Evolutionary conservation across 805 yeast genomes (phyloP).

Genomic region (Lachancea cidri): DNA sequence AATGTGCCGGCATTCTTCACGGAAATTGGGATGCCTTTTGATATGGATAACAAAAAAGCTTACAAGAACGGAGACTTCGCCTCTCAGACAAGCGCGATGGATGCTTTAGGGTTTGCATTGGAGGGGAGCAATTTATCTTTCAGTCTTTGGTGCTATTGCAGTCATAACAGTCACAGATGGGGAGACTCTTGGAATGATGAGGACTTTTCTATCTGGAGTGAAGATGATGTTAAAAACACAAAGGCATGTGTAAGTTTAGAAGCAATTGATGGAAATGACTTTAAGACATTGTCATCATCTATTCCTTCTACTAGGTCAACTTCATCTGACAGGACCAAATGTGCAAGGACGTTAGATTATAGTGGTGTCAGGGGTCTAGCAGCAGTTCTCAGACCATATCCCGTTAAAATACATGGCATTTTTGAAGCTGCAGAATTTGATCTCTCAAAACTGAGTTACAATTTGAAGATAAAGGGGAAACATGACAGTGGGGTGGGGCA

Average conservation of each 20-base stretch:
- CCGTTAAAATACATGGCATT: slow-evolving; percentile 57
- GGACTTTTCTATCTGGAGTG: slow-evolving; percentile 84
- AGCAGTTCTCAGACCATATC: slow-evolving; percentile 75
- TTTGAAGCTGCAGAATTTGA: slow-evolving; percentile 56
- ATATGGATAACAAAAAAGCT: slow-evolving; percentile 80
- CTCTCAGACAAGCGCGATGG: slow-evolving; percentile 77
- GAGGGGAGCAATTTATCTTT: slow-evolving; percentile 69
- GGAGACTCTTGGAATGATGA: slow-evolving; percentile 95
- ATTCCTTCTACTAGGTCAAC: background rate
- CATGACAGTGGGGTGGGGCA: slow-evolving; percentile 9
- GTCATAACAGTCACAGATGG: slow-evolving; percentile 68
- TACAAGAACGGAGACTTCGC: slow-evolving; percentile 60
- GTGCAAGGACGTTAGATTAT: slow-evolving; percentile 12
- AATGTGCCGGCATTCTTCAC: slow-evolving; percentile 72
- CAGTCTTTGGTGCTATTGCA: slow-evolving; percentile 82
- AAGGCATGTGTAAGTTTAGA: background rate
- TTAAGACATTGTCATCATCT: background rate
- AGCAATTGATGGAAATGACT: background rate
- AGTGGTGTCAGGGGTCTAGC: slow-evolving; percentile 67
- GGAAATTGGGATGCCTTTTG: slow-evolving; percentile 97
- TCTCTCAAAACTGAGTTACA: slow-evolving; percentile 42
- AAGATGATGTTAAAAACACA: slow-evolving; percentile 41
- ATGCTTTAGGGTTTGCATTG: slow-evolving; percentile 72
- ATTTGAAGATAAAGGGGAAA: slow-evolving; percentile 38
- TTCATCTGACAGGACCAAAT: background rate